phyloP scores from a whole-genome alignment of 2,329 filamentous ascomycete genomes.

The Ceratocystis albifundus region DNA sequence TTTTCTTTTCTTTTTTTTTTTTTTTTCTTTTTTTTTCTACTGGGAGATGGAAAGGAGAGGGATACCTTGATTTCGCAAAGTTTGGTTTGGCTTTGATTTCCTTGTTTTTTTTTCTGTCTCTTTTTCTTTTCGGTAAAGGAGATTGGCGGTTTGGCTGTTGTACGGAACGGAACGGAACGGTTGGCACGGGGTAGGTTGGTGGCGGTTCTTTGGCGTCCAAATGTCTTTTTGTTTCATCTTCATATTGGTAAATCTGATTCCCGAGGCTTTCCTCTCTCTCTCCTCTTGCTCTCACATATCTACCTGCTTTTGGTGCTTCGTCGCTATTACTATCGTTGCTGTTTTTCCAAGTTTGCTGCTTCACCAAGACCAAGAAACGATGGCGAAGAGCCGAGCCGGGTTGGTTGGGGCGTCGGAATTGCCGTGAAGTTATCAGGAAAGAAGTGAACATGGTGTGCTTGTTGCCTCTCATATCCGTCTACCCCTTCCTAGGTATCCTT shows the following conservation, averaged over 20 bases:
- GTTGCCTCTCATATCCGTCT: not conserved
- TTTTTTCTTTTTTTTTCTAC: not conserved
- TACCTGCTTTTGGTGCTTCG: not conserved
- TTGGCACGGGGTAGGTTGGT: not conserved
- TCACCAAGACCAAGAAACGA: not conserved
- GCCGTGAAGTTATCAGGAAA: too few species aligned
- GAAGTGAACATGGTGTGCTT: not conserved
- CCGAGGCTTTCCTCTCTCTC: constrained; percentile 10
- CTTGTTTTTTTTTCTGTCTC: constrained; percentile 13
- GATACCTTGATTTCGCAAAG: not conserved
- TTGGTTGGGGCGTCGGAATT: too few species aligned
- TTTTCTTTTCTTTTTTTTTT: not conserved
- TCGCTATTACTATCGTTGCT: not conserved
- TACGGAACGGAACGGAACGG: not conserved
- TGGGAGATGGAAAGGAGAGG: not conserved
- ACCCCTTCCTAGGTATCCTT: too few species aligned
- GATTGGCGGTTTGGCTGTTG: not conserved
- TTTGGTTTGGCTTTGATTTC: not conserved
- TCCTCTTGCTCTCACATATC: constrained; percentile 1
- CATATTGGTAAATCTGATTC: constrained; percentile 4
- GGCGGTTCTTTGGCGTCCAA: constrained; percentile 14
- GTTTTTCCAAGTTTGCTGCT: not conserved
- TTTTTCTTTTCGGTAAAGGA: constrained; percentile 1
- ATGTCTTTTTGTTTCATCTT: constrained; percentile 8
- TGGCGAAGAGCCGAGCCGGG: too few species aligned